Evolutionary conservation across 2,329 filamentous ascomycete genomes (phyloP).

Genomic region (Epichloe baconii): DNA sequence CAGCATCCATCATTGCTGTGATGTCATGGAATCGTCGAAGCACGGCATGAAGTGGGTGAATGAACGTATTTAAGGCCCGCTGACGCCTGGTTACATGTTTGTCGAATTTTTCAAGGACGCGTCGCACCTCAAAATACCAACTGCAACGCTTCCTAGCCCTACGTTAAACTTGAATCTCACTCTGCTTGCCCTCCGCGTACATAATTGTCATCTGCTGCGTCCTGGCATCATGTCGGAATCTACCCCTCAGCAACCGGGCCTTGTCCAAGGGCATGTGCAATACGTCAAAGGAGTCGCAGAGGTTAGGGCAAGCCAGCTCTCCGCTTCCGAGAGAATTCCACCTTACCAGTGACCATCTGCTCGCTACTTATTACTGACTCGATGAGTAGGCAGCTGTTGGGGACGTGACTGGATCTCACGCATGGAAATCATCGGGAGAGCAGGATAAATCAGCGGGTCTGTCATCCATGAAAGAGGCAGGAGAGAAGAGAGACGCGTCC

Average conservation of each 20-base stretch:
- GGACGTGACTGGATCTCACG: conserved; percentile 44
- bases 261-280: conserved; percentile 50
- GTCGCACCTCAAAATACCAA: too few species aligned
- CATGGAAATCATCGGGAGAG: conserved; percentile 51
- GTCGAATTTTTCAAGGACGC: background rate
- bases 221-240: conserved; percentile 1
- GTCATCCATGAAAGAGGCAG: conserved; percentile 48
- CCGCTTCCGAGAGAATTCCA: background rate
- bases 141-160: too few species aligned
- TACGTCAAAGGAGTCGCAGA: conserved; percentile 57
- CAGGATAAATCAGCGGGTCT: conserved; percentile 51
- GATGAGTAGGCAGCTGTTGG: conserved; percentile 43
- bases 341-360: too few species aligned
- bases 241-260: conserved; percentile 34
- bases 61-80: conserved; percentile 6
- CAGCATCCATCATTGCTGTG: background rate
- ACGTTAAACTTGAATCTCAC: too few species aligned
- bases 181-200: too few species aligned
- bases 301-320: conserved; percentile 26
- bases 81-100: conserved; percentile 12
- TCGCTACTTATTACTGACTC: background rate
- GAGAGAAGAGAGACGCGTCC: conserved; percentile 39
- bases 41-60: conserved; percentile 4
- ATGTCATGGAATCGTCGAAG: conserved; percentile 5
- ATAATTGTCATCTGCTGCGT: too few species aligned